phyloP scores from a whole-genome alignment of 1,284 basidiomycete species.

The Cryptococcus sp. region DNA sequence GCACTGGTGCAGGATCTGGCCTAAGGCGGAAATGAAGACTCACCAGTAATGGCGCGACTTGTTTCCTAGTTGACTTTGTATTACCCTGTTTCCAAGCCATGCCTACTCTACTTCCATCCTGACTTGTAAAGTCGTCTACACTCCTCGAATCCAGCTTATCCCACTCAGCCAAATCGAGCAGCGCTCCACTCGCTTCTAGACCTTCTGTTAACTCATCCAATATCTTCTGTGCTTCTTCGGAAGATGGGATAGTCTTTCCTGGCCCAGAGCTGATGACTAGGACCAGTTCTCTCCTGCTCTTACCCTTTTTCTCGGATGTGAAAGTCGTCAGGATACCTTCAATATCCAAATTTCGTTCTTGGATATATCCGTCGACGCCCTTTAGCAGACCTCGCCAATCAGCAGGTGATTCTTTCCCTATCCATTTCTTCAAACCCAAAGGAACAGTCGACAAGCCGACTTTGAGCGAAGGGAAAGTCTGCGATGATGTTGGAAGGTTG shows the following conservation, averaged over 20 bases:
- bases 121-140: too few species aligned
- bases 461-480: slow-evolving; percentile 43
- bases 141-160: slow-evolving; percentile 29
- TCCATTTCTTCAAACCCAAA: slow-evolving; percentile 59
- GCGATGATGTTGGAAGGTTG: slow-evolving; percentile 53
- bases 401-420: slow-evolving; percentile 56
- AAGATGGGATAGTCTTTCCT: slow-evolving; percentile 29
- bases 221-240: slow-evolving; percentile 28
- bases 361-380: slow-evolving; percentile 65
- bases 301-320: slow-evolving; percentile 60
- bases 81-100: slow-evolving; percentile 76
- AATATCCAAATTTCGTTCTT: slow-evolving; percentile 63
- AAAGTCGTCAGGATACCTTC: slow-evolving; percentile 75
- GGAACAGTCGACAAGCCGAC: slow-evolving; percentile 80
- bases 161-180: slow-evolving; percentile 59
- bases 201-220: slow-evolving; percentile 52
- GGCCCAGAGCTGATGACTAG: slow-evolving; percentile 58
- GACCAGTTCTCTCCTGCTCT: slow-evolving; percentile 68
- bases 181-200: slow-evolving; percentile 58
- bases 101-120: slow-evolving; percentile 39
- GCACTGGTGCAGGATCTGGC: neutral
- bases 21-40: slow-evolving; percentile 36
- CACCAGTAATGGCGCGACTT: slow-evolving; percentile 69
- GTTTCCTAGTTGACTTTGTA: slow-evolving; percentile 71
- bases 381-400: slow-evolving; percentile 55